Base-by-base conservation (phyloP, 331 rosid genomes). In the Quercus lobata region DNA sequence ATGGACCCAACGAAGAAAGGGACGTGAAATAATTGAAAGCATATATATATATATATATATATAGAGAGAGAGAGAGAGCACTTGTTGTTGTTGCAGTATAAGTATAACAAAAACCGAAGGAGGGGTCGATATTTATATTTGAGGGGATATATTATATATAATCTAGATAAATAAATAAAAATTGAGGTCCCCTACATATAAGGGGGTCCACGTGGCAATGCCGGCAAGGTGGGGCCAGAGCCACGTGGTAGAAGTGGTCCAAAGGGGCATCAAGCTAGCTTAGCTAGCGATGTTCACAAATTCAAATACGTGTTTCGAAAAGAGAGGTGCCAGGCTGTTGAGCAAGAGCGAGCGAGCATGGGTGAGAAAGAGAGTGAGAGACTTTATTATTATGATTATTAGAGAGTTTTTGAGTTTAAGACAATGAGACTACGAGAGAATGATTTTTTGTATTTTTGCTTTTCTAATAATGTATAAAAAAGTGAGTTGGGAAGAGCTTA, bases 191-290 rank as follows among this genome's bases (percentile, higher is more conserved):
- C 58, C 69, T 57, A 41, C 46, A 41, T 58, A 37, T 4, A 30
- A 65, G 30, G 83, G 75, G 75, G 65, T 86, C 90, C 87, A 87
- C 80, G 84, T 91, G 91, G 89, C 78, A 30, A 0, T 25, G 21
- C 85, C 89, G 90, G 85, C 92, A 90, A 71, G 41, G 88, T 84
- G 62, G 58, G 89, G 80, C 89, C 92, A 58, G 66, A 63, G 86
- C 89, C 90, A 89, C 88, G 88, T 88, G 93, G 90, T 81, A 52
- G 76, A 30, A 21, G 92, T 86, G 97, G 93, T 89, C 93, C 93
- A 85, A 76, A 54, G 46, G 72, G 62, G 49, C 49, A 41, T 41
- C 49, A 4, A 41, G 49, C 49, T 41, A 41, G 49, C 49, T 41
- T 41, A 73, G 24, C 44, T 69, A 85, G 35, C 35, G 21, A 5